Conservation (phyloP, 202 grass and related monocot genomes). For the Carex sylvatica region DNA sequence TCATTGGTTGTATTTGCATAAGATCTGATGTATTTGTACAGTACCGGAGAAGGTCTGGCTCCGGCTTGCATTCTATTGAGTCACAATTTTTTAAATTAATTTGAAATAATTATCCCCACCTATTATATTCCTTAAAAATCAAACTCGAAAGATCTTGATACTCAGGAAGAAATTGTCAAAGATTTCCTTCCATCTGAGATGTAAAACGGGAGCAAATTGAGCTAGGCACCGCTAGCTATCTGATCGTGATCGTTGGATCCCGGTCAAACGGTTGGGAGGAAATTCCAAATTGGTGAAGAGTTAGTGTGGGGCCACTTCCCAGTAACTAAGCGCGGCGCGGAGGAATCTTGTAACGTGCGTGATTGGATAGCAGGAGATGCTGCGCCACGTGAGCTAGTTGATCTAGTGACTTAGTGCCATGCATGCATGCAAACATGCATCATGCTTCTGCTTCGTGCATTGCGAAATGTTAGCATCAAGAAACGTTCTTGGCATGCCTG, state of each 20-base stretch:
- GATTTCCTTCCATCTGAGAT: background rate
- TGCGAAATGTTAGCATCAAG: background rate
- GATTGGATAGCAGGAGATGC: background rate
- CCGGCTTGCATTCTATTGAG: background rate
- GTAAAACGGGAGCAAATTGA: background rate
- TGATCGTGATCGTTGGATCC: background rate
- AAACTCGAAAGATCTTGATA: background rate
- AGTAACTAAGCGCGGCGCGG: background rate
- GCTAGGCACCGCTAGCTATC: background rate
- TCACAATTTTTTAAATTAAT: background rate
- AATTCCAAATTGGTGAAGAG: background rate
- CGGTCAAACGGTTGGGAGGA: background rate
- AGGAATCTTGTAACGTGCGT: constrained; percentile 15
- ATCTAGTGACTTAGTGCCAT: constrained; percentile 3
- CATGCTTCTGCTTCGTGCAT: background rate
- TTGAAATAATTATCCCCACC: background rate
- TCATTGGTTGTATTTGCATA: background rate
- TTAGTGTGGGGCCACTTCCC: constrained; percentile 17
- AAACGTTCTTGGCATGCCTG: background rate
- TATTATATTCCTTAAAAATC: background rate
- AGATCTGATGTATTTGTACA: background rate
- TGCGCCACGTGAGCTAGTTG: background rate
- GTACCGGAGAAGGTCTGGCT: too few relatives aligned
- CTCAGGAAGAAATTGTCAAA: background rate
- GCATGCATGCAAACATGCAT: background rate